Evolutionary conservation across 2,329 filamentous ascomycete genomes (phyloP), one percentile per base, ranked within the genome.

Genomic region (Thielaviopsis ethacetica): DNA sequence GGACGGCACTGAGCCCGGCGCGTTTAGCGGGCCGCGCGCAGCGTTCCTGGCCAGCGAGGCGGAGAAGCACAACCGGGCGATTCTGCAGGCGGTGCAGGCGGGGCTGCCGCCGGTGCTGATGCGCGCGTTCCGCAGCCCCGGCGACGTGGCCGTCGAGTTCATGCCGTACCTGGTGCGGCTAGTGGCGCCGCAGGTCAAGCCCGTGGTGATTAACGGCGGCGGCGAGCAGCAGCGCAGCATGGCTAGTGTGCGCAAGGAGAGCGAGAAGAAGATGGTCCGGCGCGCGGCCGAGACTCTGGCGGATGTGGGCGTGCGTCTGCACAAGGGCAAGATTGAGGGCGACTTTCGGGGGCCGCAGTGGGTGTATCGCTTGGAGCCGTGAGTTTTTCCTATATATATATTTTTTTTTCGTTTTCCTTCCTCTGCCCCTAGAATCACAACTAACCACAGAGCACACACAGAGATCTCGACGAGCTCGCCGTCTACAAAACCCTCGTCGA

Each of bases 291-390:
- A 85, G 62, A 84, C 91, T 0, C 86, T 98, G 76, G 79, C 81
- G n/a, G 88, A 89, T 19, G 79, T 91, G 15, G 87, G 90, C 17
- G 81, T 97, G 17, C 78, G 80, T 1, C 85, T 97, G 68, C 86
- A 95, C 64, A 85, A 84, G 66, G 85, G 86, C 13, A 83, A 84
- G 65, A 80, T 97, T 51, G 90, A 95, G 66, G 77, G 76, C 13
- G 85, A 87, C 41, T 78, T 78, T 7, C 69, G 76, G 5, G 79
- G 81, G n/a, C 72, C 77, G 19, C 77, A 82, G 64, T 97, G 84
- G 78, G 84, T 95, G 9, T 97, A 95, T 70, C 83, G 93, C 57
- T 91, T 98, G 88, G 91, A 97, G 67, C 93, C 93, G 79, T 91
- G 74, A 77, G 85, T 83, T 21, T 47, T 30, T 22, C 22, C 5